Conservation (phyloP, 352 stramenopile species). For the Sclerospora graminicola region DNA sequence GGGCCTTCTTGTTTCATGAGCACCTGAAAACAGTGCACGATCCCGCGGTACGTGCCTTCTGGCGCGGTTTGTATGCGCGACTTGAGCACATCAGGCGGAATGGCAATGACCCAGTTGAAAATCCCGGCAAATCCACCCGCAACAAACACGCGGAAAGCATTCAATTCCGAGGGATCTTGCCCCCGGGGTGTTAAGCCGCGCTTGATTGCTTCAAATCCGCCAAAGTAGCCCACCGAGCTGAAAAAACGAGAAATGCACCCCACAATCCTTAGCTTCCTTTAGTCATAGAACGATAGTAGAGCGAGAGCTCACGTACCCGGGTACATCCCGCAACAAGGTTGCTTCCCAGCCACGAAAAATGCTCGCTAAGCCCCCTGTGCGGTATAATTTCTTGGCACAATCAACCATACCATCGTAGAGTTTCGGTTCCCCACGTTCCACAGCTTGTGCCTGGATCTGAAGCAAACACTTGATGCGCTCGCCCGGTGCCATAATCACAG, state of each 20-base stretch:
- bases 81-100: slow-evolving; percentile 95
- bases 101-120: slow-evolving; percentile 92
- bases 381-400: slow-evolving; percentile 90
- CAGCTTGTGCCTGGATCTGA: slow-evolving; percentile 86
- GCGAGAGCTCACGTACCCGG: slow-evolving; percentile 71
- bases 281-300: too few species aligned
- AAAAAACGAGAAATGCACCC: not conserved
- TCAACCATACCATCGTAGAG: slow-evolving; percentile 93
- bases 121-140: slow-evolving; percentile 91
- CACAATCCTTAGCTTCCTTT: slow-evolving; percentile 4
- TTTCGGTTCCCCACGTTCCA: slow-evolving; percentile 63
- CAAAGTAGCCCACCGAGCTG: slow-evolving; percentile 92
- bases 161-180: slow-evolving; percentile 79
- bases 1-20: slow-evolving; percentile 92
- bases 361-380: slow-evolving; percentile 84
- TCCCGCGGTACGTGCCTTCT: slow-evolving; percentile 89
- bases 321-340: slow-evolving; percentile 91
- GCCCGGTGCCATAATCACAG: slow-evolving; percentile 90
- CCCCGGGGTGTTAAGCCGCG: slow-evolving; percentile 67
- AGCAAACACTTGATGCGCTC: slow-evolving; percentile 96
- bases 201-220: slow-evolving; percentile 91
- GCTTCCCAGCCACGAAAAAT: slow-evolving; percentile 93
- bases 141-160: slow-evolving; percentile 84
- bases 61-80: slow-evolving; percentile 93
- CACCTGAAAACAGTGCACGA: slow-evolving; percentile 87